phyloP scores from a whole-genome alignment of 306 rosid genomes.

The Oemleria cerasiformis region DNA sequence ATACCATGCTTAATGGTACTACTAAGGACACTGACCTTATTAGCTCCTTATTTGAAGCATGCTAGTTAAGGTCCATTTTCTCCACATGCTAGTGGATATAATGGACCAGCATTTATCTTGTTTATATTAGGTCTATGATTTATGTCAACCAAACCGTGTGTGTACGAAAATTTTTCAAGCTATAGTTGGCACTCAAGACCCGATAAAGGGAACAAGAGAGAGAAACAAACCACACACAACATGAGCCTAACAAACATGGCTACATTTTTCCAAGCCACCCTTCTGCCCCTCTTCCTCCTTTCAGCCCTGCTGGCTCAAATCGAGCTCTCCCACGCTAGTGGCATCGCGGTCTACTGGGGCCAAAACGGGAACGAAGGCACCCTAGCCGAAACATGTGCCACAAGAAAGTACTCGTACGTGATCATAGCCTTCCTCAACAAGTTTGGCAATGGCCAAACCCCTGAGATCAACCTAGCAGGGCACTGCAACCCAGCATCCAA shows the following conservation, averaged over 20 bases:
- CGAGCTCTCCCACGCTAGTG: conserved; percentile 34
- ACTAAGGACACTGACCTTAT: too few species aligned
- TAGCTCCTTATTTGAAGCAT: too few species aligned
- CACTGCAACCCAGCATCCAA: conserved; percentile 56
- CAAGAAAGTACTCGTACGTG: conserved; percentile 44
- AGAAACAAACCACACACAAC: too few species aligned
- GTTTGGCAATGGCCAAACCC: conserved; percentile 44
- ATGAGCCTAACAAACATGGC: conserved; percentile 29
- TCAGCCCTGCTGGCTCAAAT: conserved; percentile 11
- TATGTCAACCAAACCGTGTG: not conserved
- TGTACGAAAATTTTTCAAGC: too few species aligned
- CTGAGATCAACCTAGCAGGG: conserved; percentile 57
- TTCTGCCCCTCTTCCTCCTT: conserved; percentile 24
- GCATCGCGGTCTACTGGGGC: conserved; percentile 76
- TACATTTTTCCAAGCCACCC: not conserved
- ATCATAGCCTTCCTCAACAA: conserved; percentile 46
- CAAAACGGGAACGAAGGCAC: conserved; percentile 65
- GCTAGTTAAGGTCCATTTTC: too few species aligned
- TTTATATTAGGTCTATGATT: not conserved
- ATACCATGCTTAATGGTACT: too few species aligned
- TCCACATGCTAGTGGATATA: too few species aligned
- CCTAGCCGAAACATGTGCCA: conserved; percentile 58
- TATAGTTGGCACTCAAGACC: not conserved
- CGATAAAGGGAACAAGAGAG: too few species aligned
- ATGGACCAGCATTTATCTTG: too few species aligned